Evolutionary conservation across 176 grass and related monocot species (phyloP).

Genomic region (Zea luxurians): DNA sequence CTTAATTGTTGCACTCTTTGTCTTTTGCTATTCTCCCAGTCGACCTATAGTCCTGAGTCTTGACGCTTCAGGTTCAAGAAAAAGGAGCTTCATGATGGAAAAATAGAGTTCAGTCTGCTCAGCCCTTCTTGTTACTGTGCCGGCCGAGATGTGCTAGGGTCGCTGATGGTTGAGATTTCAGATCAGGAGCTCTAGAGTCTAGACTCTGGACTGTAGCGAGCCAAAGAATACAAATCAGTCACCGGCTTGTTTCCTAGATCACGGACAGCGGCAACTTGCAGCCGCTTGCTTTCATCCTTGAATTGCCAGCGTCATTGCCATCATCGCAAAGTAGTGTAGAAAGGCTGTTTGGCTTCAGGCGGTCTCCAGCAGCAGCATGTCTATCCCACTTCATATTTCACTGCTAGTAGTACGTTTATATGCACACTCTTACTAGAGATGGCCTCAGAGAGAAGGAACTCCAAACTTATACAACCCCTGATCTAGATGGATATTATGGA

Average conservation of each 20-base stretch:
- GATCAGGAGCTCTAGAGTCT: not conserved
- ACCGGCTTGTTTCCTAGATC: constrained; percentile 2
- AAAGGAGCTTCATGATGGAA: not conserved
- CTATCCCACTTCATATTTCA: no score
- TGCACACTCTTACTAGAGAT: no score
- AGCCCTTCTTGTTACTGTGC: not conserved
- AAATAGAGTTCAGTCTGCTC: not conserved
- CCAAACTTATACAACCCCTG: not conserved
- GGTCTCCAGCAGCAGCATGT: no score
- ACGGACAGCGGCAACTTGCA: not conserved
- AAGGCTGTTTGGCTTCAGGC: constrained; percentile 4
- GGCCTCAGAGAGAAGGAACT: not conserved
- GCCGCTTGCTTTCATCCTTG: not conserved
- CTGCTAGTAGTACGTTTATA: no score
- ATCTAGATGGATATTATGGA: not conserved
- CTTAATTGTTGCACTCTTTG: no score
- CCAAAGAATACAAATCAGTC: constrained; percentile 5
- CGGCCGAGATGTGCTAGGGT: not conserved
- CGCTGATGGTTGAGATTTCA: constrained; percentile 3
- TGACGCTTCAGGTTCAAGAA: constrained; percentile 11
- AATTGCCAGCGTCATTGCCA: not conserved
- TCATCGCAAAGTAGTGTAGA: not conserved
- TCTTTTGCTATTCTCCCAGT: not conserved
- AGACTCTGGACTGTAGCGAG: not conserved
- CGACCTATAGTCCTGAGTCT: not conserved